Conservation (phyloP, 352 stramenopile species). For the Globisporangium lucens region DNA sequence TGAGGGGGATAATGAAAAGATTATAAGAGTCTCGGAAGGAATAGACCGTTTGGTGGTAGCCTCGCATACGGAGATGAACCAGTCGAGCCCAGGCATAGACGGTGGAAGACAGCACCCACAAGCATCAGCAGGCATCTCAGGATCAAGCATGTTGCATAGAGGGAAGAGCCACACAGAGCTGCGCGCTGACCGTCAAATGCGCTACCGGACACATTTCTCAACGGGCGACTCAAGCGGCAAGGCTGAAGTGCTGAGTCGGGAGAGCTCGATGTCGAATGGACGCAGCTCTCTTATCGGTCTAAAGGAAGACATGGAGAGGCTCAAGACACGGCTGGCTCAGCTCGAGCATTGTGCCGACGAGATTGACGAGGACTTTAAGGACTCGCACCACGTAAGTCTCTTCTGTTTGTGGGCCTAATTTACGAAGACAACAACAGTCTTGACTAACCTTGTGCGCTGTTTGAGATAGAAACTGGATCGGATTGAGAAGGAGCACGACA, state of each 20-base stretch:
- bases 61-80: neutral
- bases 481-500: slow-evolving; percentile 13
- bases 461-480: slow-evolving; percentile 19
- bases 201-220: slow-evolving; percentile 9
- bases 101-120: neutral
- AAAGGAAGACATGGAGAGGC: slow-evolving; percentile 43
- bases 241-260: neutral
- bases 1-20: neutral
- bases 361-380: slow-evolving; percentile 62
- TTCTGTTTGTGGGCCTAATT: neutral
- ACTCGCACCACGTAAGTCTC: slow-evolving; percentile 29
- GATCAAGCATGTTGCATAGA: neutral
- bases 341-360: slow-evolving; percentile 48
- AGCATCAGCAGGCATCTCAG: neutral
- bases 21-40: neutral
- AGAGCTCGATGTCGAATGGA: slow-evolving; percentile 11
- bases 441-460: neutral
- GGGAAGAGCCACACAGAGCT: neutral
- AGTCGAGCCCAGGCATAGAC: neutral
- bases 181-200: neutral
- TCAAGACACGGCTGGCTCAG: slow-evolving; percentile 41
- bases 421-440: too few species aligned
- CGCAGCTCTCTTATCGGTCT: slow-evolving; percentile 30
- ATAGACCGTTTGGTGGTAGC: too few species aligned
- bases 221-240: neutral